phyloP scores from a whole-genome alignment of 1,284 basidiomycete genomes.

The Boletus sp. region DNA sequence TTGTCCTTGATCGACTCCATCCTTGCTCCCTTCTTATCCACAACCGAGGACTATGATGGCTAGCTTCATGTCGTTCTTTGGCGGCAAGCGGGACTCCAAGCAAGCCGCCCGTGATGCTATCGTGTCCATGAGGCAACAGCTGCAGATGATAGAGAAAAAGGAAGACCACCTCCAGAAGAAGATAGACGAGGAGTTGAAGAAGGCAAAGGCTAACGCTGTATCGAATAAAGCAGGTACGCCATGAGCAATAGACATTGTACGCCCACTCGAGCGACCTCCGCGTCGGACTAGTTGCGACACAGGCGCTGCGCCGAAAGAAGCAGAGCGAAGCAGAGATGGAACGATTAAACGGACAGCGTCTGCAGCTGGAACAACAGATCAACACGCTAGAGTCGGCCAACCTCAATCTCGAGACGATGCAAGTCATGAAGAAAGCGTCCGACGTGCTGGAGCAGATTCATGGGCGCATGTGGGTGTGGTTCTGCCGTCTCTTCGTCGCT shows the following conservation, averaged over 20 bases:
- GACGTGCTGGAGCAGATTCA: conserved; percentile 92
- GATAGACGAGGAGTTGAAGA: conserved; percentile 92
- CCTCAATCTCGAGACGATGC: conserved; percentile 97
- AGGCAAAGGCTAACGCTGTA: conserved; percentile 91
- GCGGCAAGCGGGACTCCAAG: conserved; percentile 73
- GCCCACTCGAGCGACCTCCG: conserved; percentile 7
- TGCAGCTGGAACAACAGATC: conserved; percentile 96
- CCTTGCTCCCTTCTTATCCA: conserved; percentile 7
- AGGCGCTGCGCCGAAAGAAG: conserved; percentile 96
- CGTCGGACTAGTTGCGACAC: conserved; percentile 51
- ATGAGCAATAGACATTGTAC: conserved; percentile 6
- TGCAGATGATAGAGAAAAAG: conserved; percentile 98
- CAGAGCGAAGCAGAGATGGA: conserved; percentile 87
- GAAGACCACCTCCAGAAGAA: conserved; percentile 96
- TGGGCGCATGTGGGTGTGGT: conserved; percentile 73
- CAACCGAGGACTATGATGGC: conserved; percentile 63
- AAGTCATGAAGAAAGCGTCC: conserved; percentile 95
- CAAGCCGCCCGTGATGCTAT: conserved; percentile 83
- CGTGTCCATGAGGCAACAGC: conserved; percentile 79
- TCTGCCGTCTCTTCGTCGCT: not conserved
- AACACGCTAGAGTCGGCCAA: conserved; percentile 98
- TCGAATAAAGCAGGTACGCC: conserved; percentile 88
- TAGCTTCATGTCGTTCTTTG: conserved; percentile 83
- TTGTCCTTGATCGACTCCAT: conserved; percentile 5
- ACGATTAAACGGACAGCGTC: conserved; percentile 77